Evolutionary conservation across 441 rosid genomes (phyloP), one percentile per base, ranked within the genome.

Genomic region (Omphalea diandra): DNA sequence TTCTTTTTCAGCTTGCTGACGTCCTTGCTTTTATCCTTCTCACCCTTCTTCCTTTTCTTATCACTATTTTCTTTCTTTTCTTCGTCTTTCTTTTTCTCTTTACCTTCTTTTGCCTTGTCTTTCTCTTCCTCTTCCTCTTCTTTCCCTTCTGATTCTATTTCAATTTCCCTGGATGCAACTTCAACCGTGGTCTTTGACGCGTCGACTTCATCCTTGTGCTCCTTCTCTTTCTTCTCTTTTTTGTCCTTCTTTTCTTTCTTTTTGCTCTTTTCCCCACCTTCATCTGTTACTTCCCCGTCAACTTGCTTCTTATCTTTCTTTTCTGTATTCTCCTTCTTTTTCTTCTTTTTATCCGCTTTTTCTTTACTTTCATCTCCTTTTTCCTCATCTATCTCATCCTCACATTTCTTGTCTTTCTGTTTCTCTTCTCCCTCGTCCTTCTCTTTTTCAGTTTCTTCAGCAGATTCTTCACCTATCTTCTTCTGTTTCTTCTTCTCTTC

Each of bases 1-100:
- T 86, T 83, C 73, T 38, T 65, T 60, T 84, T 84, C 63, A 89
- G 82, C 77, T 84, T 79, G 68, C 52, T 80, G 18, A 81, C 32
- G 75, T 72, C 86, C 75, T 73, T 83, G 75, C 77, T 76, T 73
- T 81, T 83, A 11, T 54, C 79, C 40, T 71, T 75, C 61, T 75
- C 80, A 18, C 76, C 80, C 5, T 69, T 69, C 31, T 75, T 75
- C 15, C 79, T 75, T 69, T 72, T 75, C 72, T 87, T 87, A 17
- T 62, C 67, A 44, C 15, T 8, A 43, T 49, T 57, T 54, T 76
- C 75, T 54, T 46, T 60, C 59, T 46, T 69, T 26, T 54, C 61
- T 9, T 29, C 40, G 1, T 47, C 71, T 35, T 76, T 60, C 31
- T n/a, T 55, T 27, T 56, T 50, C 41, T 38, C 76, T 29, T 68